These are phyloP conservation scores for Mesembryanthemum crystallinum DNA, from an alignment of 148 eudicot genomes.

Conservation along the genomic window DNA sequence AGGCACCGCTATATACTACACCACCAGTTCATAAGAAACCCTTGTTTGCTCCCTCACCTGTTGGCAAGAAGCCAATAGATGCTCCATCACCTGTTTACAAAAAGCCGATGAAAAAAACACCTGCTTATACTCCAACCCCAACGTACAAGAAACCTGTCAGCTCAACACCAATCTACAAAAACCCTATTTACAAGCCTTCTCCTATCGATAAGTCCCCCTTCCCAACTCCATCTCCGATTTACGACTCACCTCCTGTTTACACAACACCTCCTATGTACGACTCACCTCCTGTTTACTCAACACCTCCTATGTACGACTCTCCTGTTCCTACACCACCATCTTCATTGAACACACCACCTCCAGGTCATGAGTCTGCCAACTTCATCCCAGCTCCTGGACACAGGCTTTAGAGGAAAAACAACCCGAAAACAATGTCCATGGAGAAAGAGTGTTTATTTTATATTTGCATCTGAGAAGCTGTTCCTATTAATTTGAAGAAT, in stretches of 20 bases:
- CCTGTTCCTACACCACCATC: neutral
- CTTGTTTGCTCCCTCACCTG: neutral
- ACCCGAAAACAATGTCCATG: neutral
- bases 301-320: neutral
- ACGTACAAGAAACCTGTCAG: constrained; percentile 7
- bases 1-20: neutral
- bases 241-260: neutral
- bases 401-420: too few species aligned
- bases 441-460: too few species aligned
- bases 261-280: neutral
- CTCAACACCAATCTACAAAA: neutral
- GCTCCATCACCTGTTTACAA: neutral
- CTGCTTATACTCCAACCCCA: constrained; percentile 5
- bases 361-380: neutral
- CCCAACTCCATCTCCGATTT: neutral
- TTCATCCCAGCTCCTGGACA: constrained; percentile 10
- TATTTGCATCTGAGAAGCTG: neutral
- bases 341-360: neutral
- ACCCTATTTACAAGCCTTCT: constrained; percentile 8
- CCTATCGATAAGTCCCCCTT: neutral
- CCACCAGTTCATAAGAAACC: neutral
- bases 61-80: constrained; percentile 13
- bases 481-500: neutral
- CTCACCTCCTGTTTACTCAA: neutral
- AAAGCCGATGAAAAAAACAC: constrained; percentile 9